Evolutionary conservation across 495 filamentous ascomycete genomes (phyloP).

Genomic region (Pseudomonodictys pantanalensis): DNA sequence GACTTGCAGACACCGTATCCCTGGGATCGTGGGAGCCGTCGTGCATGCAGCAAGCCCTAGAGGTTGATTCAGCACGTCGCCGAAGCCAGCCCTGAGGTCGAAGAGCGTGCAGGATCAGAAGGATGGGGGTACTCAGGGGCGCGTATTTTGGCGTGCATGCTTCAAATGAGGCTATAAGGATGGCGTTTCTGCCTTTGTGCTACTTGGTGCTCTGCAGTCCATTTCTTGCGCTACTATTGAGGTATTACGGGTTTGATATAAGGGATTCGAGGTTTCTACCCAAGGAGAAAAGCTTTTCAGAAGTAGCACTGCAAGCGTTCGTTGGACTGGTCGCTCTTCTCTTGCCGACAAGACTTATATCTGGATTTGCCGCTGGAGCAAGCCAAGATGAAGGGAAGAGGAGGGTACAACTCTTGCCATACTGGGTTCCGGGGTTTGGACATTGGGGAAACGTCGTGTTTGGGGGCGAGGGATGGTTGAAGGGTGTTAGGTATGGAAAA

Average conservation of each 20-base stretch:
- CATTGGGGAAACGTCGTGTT: slow-evolving; percentile 52
- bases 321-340: slow-evolving; percentile 16
- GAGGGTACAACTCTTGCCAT: slow-evolving; percentile 49
- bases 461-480: slow-evolving; percentile 46
- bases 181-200: slow-evolving; percentile 27
- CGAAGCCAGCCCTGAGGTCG: too few species aligned
- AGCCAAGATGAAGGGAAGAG: slow-evolving; percentile 19
- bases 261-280: background rate
- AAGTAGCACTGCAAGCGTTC: slow-evolving; percentile 17
- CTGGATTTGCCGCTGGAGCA: slow-evolving; percentile 3
- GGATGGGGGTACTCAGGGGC: slow-evolving; percentile 17
- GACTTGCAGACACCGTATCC: too few species aligned
- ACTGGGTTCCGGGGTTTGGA: slow-evolving; percentile 59
- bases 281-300: slow-evolving; percentile 4
- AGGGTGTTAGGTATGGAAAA: slow-evolving; percentile 44
- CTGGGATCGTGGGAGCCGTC: too few species aligned
- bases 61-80: too few species aligned
- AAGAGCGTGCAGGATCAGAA: background rate
- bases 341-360: slow-evolving; percentile 32
- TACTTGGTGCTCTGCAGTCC: slow-evolving; percentile 20
- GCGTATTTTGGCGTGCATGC: slow-evolving; percentile 27
- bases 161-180: slow-evolving; percentile 23
- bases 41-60: too few species aligned
- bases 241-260: slow-evolving; percentile 6
- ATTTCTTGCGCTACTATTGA: slow-evolving; percentile 16